These are phyloP conservation scores for Spinacia oleracea DNA, from an alignment of 179 eudicot genomes.

Conservation along the genomic window DNA sequence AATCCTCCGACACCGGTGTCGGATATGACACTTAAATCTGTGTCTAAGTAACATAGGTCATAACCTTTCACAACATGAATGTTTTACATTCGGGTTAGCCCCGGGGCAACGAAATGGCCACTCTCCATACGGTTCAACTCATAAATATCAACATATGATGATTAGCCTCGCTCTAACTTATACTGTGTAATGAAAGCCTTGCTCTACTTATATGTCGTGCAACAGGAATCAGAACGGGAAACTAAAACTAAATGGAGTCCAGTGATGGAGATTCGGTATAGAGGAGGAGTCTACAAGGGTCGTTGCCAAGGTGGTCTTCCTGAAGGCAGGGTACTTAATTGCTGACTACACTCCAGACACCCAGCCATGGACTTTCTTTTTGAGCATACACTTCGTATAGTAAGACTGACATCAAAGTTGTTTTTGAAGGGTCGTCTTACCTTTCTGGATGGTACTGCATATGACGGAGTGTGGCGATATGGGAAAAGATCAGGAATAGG, in stretches of 20 bases:
- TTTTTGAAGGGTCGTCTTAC: conserved; percentile 70
- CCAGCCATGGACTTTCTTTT: conserved; percentile 15
- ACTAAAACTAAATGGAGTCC: conserved; percentile 77
- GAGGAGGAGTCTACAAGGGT: conserved; percentile 83
- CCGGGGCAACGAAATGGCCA: no score
- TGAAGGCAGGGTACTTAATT: conserved; percentile 78
- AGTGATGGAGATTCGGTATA: conserved; percentile 71
- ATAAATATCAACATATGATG: no score
- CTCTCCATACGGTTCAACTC: no score
- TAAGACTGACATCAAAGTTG: conserved; percentile 18
- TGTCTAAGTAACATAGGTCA: no score
- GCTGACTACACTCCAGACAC: background rate
- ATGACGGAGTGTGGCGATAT: conserved; percentile 93
- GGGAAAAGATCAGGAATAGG: conserved; percentile 94
- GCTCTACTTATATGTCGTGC: conserved; percentile 1
- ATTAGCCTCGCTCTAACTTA: background rate
- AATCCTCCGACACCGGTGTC: no score
- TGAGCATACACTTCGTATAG: background rate
- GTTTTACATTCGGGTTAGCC: no score
- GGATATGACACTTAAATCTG: no score
- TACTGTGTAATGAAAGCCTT: background rate
- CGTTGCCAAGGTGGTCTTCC: conserved; percentile 96
- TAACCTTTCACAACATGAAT: no score
- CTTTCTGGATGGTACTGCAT: conserved; percentile 76
- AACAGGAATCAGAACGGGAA: conserved; percentile 83